Percentiles rank a stretch among this genome's conserved stretches.
These are phyloP conservation scores for Coemansia aciculifera DNA, from an alignment of 192 early-diverging fungal genomes.

Conservation along the genomic window DNA sequence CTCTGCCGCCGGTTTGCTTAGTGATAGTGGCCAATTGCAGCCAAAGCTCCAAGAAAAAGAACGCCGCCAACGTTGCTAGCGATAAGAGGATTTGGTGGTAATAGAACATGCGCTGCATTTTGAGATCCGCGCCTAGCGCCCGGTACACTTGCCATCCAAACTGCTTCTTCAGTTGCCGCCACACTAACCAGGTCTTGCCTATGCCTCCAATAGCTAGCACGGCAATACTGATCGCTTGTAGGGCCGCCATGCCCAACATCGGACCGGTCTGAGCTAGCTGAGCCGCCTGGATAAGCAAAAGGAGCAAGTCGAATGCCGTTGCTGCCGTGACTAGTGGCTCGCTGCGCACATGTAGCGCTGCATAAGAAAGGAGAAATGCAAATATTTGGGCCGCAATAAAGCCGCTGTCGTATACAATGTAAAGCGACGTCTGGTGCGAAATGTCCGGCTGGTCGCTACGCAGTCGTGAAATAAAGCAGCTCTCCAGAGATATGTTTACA, in stretches of 20 bases:
- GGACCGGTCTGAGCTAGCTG: conserved; percentile 27
- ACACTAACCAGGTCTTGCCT: conserved; percentile 27
- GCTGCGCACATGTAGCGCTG: conserved; percentile 29
- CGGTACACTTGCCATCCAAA: conserved; percentile 56
- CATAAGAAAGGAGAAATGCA: conserved; percentile 17
- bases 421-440: conserved; percentile 13
- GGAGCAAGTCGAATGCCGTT: conserved; percentile 33
- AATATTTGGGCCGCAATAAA: conserved; percentile 33
- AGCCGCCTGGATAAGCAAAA: conserved; percentile 22
- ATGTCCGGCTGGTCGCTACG: background rate
- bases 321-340: conserved; percentile 29
- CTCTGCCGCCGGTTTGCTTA: conserved; percentile 19
- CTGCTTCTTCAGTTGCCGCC: conserved; percentile 40
- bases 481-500: conserved; percentile 27
- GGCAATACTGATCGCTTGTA: conserved; percentile 27
- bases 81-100: conserved; percentile 39
- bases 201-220: conserved; percentile 19
- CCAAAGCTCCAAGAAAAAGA: conserved; percentile 46
- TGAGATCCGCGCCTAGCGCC: conserved; percentile 46
- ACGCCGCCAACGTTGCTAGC: conserved; percentile 28
- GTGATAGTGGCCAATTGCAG: conserved; percentile 57
- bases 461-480: conserved; percentile 21
- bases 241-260: conserved; percentile 7
- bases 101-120: conserved; percentile 53
- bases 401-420: conserved; percentile 33